Evolutionary conservation across 179 eudicot genomes (phyloP).

Genomic region (Drosera spatulata): DNA sequence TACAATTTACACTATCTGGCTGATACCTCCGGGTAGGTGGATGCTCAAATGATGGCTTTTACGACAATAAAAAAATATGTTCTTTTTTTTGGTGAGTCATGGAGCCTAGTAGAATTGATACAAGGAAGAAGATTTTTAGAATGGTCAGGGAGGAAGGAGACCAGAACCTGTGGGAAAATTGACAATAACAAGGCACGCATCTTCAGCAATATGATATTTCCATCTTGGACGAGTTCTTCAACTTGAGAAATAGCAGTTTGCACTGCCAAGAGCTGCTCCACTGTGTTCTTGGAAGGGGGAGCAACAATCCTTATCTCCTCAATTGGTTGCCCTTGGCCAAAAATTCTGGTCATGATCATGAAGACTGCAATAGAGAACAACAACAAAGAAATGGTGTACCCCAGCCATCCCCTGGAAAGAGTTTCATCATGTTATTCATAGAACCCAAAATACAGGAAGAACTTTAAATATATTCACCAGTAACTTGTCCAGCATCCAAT

Average conservation of each 20-base stretch:
- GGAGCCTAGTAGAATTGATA: too few species aligned
- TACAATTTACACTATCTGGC: too few species aligned
- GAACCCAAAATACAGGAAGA: too few species aligned
- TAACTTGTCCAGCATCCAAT: too few species aligned
- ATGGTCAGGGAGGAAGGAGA: neutral
- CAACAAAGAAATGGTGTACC: constrained; percentile 32
- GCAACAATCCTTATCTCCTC: constrained; percentile 55
- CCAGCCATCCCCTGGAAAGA: constrained; percentile 92
- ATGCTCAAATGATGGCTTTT: too few species aligned
- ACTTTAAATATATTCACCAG: too few species aligned
- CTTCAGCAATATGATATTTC: constrained; percentile 70
- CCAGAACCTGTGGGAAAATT: constrained; percentile 71
- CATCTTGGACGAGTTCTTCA: constrained; percentile 76
- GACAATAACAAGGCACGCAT: constrained; percentile 62
- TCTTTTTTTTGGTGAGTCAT: too few species aligned
- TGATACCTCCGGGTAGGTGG: too few species aligned
- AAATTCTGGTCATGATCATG: constrained; percentile 49
- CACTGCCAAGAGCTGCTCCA: constrained; percentile 92
- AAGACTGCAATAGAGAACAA: constrained; percentile 40
- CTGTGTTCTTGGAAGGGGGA: constrained; percentile 75
- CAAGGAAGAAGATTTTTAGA: too few species aligned
- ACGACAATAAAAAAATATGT: too few species aligned
- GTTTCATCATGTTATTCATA: too few species aligned
- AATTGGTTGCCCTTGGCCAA: constrained; percentile 35
- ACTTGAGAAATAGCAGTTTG: constrained; percentile 78